These are phyloP conservation scores for Amphirosellinia nigrospora DNA, from an alignment of 495 filamentous ascomycete species.

Conservation along the genomic window DNA sequence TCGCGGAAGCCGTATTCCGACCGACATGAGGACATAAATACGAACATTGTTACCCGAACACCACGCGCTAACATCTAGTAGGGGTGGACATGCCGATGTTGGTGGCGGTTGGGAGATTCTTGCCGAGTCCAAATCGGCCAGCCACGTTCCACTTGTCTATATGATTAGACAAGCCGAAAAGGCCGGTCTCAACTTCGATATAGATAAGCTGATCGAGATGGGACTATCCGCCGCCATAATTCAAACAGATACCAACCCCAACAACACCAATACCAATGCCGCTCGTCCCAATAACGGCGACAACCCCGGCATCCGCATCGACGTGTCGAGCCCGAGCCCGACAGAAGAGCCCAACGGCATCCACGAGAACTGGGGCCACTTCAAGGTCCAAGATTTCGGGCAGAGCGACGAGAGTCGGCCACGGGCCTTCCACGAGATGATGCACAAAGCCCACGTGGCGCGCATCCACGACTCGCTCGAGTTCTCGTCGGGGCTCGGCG, in stretches of 20 bases:
- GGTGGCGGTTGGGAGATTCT: conserved; percentile 81
- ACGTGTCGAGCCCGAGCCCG: conserved; percentile 36
- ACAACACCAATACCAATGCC: conserved; percentile 13
- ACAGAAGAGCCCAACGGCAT: neutral
- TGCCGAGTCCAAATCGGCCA: conserved; percentile 64
- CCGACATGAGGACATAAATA: neutral
- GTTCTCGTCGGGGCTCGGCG: conserved; percentile 67
- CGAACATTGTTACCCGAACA: neutral
- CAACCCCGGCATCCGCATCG: conserved; percentile 46
- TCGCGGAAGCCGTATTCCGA: neutral
- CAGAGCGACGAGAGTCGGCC: conserved; percentile 18
- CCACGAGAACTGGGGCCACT: conserved; percentile 32
- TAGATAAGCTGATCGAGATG: conserved; percentile 68
- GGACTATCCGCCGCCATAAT: conserved; percentile 55
- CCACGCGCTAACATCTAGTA: conserved; percentile 2
- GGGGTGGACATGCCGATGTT: conserved; percentile 79
- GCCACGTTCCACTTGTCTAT: conserved; percentile 79
- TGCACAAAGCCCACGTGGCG: conserved; percentile 64
- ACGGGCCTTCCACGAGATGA: conserved; percentile 59
- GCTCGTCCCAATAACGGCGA: neutral
- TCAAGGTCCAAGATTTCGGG: conserved; percentile 27
- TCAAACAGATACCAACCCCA: conserved; percentile 28
- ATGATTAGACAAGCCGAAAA: conserved; percentile 82
- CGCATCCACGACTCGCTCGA: conserved; percentile 77
- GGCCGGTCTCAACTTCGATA: conserved; percentile 75